phyloP scores from a whole-genome alignment of 1,284 basidiomycete species.

The Volvariella surrecta region DNA sequence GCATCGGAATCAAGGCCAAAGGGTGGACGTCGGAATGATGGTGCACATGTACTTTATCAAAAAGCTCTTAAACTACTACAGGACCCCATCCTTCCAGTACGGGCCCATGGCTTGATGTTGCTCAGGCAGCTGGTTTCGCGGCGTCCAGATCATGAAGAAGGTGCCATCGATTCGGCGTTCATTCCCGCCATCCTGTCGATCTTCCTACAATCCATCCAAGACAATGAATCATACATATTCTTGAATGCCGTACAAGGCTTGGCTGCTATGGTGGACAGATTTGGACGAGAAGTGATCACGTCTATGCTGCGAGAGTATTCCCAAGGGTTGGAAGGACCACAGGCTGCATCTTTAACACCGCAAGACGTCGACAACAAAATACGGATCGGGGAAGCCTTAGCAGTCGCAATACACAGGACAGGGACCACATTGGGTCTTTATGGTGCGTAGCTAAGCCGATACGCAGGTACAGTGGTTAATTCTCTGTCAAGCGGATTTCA shows the following conservation, averaged over 20 bases:
- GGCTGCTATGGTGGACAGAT: slow-evolving; percentile 70
- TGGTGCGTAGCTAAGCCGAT: slow-evolving; percentile 36
- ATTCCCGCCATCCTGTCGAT: slow-evolving; percentile 82
- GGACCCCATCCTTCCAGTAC: slow-evolving; percentile 91
- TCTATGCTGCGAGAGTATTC: slow-evolving; percentile 60
- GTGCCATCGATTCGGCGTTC: slow-evolving; percentile 47
- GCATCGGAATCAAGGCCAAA: slow-evolving; percentile 41
- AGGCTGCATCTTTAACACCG: slow-evolving; percentile 38
- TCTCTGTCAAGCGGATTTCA: slow-evolving; percentile 41
- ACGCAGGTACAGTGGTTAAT: slow-evolving; percentile 1
- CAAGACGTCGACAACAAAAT: slow-evolving; percentile 72
- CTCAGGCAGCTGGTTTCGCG: slow-evolving; percentile 69
- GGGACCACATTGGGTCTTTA: slow-evolving; percentile 65
- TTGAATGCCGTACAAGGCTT: slow-evolving; percentile 90
- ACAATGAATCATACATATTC: slow-evolving; percentile 94
- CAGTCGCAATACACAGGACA: slow-evolving; percentile 68
- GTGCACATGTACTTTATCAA: slow-evolving; percentile 66
- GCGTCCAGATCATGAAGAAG: slow-evolving; percentile 13
- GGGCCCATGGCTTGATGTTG: slow-evolving; percentile 84
- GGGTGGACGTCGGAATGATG: slow-evolving; percentile 25
- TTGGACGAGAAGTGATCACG: slow-evolving; percentile 67
- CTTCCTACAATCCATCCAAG: slow-evolving; percentile 80
- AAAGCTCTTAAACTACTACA: slow-evolving; percentile 83
- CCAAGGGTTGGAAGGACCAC: slow-evolving; percentile 40
- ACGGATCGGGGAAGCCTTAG: slow-evolving; percentile 85